phyloP scores from a whole-genome alignment of 2,329 filamentous ascomycete genomes.

The Fusarium scirpi region DNA sequence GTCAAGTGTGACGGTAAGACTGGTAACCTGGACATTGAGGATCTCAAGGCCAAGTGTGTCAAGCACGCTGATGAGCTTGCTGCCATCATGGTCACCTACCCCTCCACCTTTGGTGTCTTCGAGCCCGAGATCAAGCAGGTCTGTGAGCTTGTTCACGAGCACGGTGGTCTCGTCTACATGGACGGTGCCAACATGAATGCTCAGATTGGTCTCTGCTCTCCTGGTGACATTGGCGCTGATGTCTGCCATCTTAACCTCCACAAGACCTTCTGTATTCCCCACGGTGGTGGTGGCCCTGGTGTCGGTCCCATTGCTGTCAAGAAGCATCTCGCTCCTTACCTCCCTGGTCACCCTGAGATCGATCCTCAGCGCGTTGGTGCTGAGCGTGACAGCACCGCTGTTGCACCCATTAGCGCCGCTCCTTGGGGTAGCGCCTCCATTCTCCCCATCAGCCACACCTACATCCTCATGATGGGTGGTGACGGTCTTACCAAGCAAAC shows the following conservation, averaged over 20 bases:
- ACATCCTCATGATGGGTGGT: slow-evolving; percentile 87
- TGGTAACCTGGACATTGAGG: slow-evolving; percentile 88
- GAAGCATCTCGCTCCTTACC: slow-evolving; percentile 79
- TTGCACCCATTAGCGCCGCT: slow-evolving; percentile 59
- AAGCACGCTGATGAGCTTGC: slow-evolving; percentile 87
- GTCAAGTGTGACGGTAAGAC: slow-evolving; percentile 90
- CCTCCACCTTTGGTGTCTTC: slow-evolving; percentile 93
- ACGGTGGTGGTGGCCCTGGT: slow-evolving; percentile 93
- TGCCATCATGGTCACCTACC: slow-evolving; percentile 97
- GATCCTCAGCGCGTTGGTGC: slow-evolving; percentile 47
- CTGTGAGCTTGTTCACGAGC: slow-evolving; percentile 84
- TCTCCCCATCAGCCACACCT: slow-evolving; percentile 92
- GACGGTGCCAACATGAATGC: slow-evolving; percentile 99
- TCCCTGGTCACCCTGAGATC: slow-evolving; percentile 56
- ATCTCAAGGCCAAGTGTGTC: slow-evolving; percentile 90
- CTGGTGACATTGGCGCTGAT: slow-evolving; percentile 95
- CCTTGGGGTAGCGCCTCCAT: slow-evolving; percentile 92
- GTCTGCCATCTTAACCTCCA: slow-evolving; percentile 97
- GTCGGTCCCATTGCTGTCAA: slow-evolving; percentile 95
- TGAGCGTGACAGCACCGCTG: slow-evolving; percentile 66
- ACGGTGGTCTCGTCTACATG: slow-evolving; percentile 99
- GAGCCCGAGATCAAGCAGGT: slow-evolving; percentile 90
- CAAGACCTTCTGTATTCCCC: slow-evolving; percentile 99
- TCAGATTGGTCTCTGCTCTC: slow-evolving; percentile 93
- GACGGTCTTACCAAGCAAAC: slow-evolving; percentile 88